Evolutionary conservation across 2,329 filamentous ascomycete genomes (phyloP).

Genomic region (Colletotrichum incanum): DNA sequence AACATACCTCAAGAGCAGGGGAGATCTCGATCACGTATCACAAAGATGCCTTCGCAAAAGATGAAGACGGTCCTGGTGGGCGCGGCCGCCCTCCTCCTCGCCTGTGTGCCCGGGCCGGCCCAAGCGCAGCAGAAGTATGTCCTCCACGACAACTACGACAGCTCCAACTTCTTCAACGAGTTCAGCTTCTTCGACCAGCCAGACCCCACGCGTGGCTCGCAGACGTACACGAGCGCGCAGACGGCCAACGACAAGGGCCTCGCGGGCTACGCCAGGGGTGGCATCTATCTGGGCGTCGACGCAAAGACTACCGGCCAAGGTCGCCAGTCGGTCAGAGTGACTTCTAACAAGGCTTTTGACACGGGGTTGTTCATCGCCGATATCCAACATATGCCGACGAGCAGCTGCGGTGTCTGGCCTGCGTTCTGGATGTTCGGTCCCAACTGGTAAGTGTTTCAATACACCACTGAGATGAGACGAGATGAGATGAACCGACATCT

Average conservation of each 20-base stretch:
- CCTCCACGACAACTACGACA: slow-evolving; percentile 65
- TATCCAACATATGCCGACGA: slow-evolving; percentile 82
- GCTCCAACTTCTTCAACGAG: slow-evolving; percentile 69
- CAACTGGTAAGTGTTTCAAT: slow-evolving; percentile 66
- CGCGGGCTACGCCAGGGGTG: slow-evolving; percentile 68
- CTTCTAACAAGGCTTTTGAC: slow-evolving; percentile 77
- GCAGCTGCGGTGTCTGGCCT: slow-evolving; percentile 82
- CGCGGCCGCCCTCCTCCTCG: slow-evolving; percentile 27
- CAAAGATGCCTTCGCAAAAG: slow-evolving; percentile 35
- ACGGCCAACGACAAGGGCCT: slow-evolving; percentile 72
- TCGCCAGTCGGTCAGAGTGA: slow-evolving; percentile 79
- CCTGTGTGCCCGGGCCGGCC: slow-evolving; percentile 44
- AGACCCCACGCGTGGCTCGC: slow-evolving; percentile 84
- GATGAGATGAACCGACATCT: background rate
- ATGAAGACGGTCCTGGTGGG: slow-evolving; percentile 35
- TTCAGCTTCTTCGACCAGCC: slow-evolving; percentile 70
- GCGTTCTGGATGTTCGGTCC: slow-evolving; percentile 79
- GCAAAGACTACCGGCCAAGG: slow-evolving; percentile 71
- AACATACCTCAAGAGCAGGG: background rate
- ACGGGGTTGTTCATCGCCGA: slow-evolving; percentile 82
- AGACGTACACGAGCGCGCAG: slow-evolving; percentile 75
- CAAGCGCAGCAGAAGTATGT: slow-evolving; percentile 55
- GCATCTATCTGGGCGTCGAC: slow-evolving; percentile 81
- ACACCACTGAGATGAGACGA: background rate
- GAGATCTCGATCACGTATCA: slow-evolving; percentile 14